A percentile compares a stretch with the other conserved stretches of the same genome.
These are phyloP conservation scores for Arabis alpina DNA, from an alignment of 345 rosid species.

Conservation along the genomic window DNA sequence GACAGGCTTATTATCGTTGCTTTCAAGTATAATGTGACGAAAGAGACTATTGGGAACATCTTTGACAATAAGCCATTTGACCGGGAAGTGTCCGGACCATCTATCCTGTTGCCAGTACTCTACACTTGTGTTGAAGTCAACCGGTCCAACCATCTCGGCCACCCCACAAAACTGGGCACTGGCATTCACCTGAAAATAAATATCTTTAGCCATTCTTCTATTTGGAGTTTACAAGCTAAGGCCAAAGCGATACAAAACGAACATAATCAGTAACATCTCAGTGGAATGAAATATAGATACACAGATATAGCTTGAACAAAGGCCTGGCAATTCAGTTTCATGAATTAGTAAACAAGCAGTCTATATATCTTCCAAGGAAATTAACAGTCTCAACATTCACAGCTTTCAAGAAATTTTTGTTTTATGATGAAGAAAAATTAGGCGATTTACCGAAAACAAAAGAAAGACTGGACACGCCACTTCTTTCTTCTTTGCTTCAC, in stretches of 20 bases:
- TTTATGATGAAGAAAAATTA: conserved; percentile 2
- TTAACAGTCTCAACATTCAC: not conserved
- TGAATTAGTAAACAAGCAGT: conserved; percentile 3
- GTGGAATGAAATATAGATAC: conserved; percentile 8
- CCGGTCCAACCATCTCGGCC: conserved; percentile 90
- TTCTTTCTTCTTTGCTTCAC: conserved; percentile 65
- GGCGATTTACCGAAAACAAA: conserved; percentile 67
- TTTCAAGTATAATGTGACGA: conserved; percentile 78
- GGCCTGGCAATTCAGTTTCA: conserved; percentile 9
- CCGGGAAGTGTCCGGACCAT: conserved; percentile 89
- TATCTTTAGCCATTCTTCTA: not conserved
- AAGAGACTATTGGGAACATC: conserved; percentile 85
- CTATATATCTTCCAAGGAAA: not conserved
- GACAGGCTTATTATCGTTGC: conserved; percentile 84
- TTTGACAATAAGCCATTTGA: conserved; percentile 81
- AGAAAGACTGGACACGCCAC: conserved; percentile 66
- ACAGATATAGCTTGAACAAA: conserved; percentile 12
- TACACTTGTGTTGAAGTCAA: conserved; percentile 76
- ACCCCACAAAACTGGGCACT: conserved; percentile 90
- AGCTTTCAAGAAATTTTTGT: conserved; percentile 21
- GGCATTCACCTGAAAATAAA: conserved; percentile 66
- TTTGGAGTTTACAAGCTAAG: conserved; percentile 7
- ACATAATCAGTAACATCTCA: not conserved
- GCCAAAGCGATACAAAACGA: not conserved
- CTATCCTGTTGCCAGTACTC: conserved; percentile 93